Evolutionary conservation across 2,329 filamentous ascomycete species (phyloP).

Genomic region (Calonectria multiphialidica): DNA sequence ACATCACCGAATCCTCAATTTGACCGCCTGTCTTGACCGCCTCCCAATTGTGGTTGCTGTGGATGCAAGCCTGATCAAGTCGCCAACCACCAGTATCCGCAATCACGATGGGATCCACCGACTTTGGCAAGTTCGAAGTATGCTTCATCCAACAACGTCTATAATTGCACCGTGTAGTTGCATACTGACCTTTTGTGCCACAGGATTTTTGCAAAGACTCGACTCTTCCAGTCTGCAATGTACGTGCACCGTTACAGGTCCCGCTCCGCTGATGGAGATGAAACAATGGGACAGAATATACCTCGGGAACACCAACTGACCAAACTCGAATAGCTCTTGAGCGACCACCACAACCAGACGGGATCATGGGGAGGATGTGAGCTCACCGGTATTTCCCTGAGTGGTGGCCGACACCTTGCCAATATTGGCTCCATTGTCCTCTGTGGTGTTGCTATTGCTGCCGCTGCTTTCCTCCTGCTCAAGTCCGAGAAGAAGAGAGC

Average conservation of each 20-base stretch:
- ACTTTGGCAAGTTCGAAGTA: conserved; percentile 73
- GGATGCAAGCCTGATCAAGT: conserved; percentile 41
- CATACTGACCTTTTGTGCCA: conserved; percentile 41
- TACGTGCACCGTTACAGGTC: conserved; percentile 59
- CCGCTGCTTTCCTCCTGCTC: conserved; percentile 76
- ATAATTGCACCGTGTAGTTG: conserved; percentile 19
- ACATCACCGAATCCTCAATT: conserved; percentile 24
- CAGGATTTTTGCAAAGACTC: conserved; percentile 88
- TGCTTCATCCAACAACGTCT: conserved; percentile 28
- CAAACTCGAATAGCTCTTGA: conserved; percentile 54
- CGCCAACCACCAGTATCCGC: conserved; percentile 42
- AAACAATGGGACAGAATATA: conserved; percentile 23
- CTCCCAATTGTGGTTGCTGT: conserved; percentile 42
- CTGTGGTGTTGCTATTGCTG: conserved; percentile 80
- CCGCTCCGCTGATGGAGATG: conserved; percentile 28
- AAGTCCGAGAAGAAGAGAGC: conserved; percentile 91
- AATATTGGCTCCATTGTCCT: conserved; percentile 96
- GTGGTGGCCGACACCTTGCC: conserved; percentile 74
- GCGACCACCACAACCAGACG: conserved; percentile 71
- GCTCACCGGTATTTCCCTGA: conserved; percentile 80
- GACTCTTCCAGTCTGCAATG: conserved; percentile 87
- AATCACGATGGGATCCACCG: conserved; percentile 69
- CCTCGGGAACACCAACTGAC: conserved; percentile 32
- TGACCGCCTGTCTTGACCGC: conserved; percentile 12
- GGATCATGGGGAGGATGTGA: conserved; percentile 77